phyloP scores from a whole-genome alignment of 176 grass and related monocot species.

The Triticum turgidum region DNA sequence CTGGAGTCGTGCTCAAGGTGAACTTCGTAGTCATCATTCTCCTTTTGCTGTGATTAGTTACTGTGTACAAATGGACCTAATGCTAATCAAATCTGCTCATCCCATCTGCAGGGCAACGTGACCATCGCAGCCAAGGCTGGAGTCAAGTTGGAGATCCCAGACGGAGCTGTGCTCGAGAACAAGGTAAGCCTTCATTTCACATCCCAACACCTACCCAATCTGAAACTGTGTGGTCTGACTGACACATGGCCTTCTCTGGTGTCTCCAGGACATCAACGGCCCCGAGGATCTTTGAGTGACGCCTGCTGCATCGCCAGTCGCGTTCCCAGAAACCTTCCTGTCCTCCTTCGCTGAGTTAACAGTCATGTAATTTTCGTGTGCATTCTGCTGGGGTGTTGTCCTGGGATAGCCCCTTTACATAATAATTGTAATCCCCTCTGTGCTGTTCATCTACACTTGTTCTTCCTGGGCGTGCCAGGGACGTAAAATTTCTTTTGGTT shows the following conservation, averaged over 20 bases:
- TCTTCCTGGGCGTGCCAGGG: conserved; percentile 34
- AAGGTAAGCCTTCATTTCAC: conserved; percentile 42
- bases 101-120: conserved; percentile 53
- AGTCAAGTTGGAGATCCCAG: conserved; percentile 72
- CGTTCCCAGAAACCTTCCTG: conserved; percentile 20
- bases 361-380: conserved; percentile 43
- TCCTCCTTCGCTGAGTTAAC: conserved; percentile 25
- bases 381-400: conserved; percentile 6
- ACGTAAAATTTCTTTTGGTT: conserved; percentile 29
- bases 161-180: conserved; percentile 69
- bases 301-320: neutral
- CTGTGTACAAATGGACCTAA: neutral
- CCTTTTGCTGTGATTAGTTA: neutral
- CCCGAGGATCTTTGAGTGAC: conserved; percentile 59
- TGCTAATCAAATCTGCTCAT: too few relatives aligned
- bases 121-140: conserved; percentile 62
- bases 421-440: conserved; percentile 45
- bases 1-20: conserved; percentile 84
- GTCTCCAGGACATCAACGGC: conserved; percentile 56
- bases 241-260: neutral
- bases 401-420: conserved; percentile 24
- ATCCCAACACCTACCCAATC: neutral
- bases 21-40: neutral
- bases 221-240: neutral
- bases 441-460: conserved; percentile 40